Conservation (phyloP, 805 yeast genomes). For the Saccharomyces jurei region DNA sequence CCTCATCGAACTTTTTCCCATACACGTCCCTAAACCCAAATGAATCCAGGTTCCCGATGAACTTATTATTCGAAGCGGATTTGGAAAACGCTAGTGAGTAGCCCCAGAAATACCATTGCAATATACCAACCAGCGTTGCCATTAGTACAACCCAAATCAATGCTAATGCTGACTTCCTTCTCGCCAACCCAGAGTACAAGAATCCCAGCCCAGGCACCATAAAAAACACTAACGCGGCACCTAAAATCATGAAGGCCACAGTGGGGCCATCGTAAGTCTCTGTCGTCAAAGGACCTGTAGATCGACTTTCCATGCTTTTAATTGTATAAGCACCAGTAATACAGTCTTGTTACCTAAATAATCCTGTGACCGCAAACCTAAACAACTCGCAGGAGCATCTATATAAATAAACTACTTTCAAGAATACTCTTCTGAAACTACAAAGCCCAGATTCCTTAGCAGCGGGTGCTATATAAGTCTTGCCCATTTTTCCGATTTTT, state of each 20-base stretch:
- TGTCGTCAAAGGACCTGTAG: constrained; percentile 6
- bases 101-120: constrained; percentile 97
- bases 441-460: not conserved
- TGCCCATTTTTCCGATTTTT: not conserved
- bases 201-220: constrained; percentile 93
- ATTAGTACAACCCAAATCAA: constrained; percentile 68
- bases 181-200: constrained; percentile 77
- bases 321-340: not conserved
- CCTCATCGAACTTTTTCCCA: constrained; percentile 35
- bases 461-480: not conserved
- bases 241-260: constrained; percentile 43
- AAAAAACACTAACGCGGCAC: constrained; percentile 63
- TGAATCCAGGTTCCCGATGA: constrained; percentile 72
- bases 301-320: not conserved
- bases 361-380: not conserved
- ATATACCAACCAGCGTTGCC: constrained; percentile 61
- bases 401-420: not conserved
- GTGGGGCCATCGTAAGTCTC: constrained; percentile 37
- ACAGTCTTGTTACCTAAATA: not conserved
- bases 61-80: constrained; percentile 59
- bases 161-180: constrained; percentile 76
- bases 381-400: not conserved
- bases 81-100: constrained; percentile 76
- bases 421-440: not conserved
- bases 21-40: constrained; percentile 70